Percentiles rank a stretch among this genome's conserved stretches.
phyloP scores from a whole-genome alignment of 1,284 basidiomycete genomes.

The Ustilago vetiveriae region DNA sequence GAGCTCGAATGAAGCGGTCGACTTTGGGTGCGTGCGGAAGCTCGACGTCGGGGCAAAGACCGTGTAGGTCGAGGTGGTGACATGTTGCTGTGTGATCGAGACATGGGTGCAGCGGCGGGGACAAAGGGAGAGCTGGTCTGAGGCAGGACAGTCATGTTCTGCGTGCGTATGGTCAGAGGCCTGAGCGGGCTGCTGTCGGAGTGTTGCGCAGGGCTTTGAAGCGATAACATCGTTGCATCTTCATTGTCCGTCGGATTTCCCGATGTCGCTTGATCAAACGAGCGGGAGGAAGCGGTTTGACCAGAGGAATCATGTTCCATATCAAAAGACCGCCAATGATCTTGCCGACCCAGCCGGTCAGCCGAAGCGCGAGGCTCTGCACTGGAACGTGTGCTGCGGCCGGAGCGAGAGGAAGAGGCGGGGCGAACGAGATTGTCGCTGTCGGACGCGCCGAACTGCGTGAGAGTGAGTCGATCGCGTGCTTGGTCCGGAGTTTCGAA shows the following conservation, averaged over 20 bases:
- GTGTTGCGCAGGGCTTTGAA: conserved; percentile 3
- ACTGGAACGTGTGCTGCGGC: conserved; percentile 12
- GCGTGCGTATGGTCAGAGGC: conserved; percentile 6
- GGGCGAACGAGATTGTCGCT: conserved; percentile 1
- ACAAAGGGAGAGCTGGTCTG: conserved; percentile 9
- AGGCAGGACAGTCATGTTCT: conserved; percentile 3
- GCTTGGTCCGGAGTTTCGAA: conserved; percentile 21
- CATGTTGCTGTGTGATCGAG: conserved; percentile 33
- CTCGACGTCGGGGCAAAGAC: conserved; percentile 30
- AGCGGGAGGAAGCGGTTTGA: conserved; percentile 12
- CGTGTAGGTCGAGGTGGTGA: conserved; percentile 42
- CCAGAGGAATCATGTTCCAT: not conserved
- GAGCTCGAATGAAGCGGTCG: conserved; percentile 31
- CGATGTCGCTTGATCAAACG: not conserved
- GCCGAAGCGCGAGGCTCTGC: conserved; percentile 4
- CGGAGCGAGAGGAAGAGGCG: conserved; percentile 1
- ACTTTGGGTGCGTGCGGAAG: conserved; percentile 35
- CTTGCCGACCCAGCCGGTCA: not conserved
- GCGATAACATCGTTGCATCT: not conserved
- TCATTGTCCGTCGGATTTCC: not conserved
- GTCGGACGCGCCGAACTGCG: conserved; percentile 8
- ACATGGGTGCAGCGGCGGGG: conserved; percentile 4
- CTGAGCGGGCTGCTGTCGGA: not conserved
- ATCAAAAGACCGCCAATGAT: conserved; percentile 1
- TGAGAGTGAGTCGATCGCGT: conserved; percentile 15